Percentiles rank a stretch among this genome's conserved stretches.
Conservation (phyloP, 2,329 filamentous ascomycete genomes). For the Diaporthe aspalathi region DNA sequence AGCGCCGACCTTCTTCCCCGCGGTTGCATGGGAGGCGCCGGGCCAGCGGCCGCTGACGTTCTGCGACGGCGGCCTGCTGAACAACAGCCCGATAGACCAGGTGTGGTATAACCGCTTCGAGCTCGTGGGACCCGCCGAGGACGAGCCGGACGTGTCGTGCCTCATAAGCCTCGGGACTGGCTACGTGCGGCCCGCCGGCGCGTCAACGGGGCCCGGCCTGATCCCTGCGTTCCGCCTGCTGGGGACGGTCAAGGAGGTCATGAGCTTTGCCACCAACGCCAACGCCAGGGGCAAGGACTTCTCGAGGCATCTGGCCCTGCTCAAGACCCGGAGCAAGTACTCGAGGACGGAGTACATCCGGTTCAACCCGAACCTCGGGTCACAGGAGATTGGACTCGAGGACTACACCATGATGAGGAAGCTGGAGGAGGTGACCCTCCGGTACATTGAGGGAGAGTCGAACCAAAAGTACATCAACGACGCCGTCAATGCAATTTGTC, state of each 20-base stretch:
- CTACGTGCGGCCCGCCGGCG: neutral
- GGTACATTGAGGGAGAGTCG: neutral
- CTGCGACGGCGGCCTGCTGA: slow-evolving; percentile 4
- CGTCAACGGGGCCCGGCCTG: neutral
- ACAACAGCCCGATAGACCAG: slow-evolving; percentile 6
- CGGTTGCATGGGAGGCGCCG: neutral
- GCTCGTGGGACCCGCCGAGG: neutral
- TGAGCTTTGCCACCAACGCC: neutral
- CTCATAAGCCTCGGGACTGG: slow-evolving; percentile 5
- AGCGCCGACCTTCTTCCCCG: neutral
- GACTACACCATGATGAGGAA: neutral
- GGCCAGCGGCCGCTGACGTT: neutral
- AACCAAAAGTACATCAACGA: neutral
- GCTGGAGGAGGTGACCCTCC: neutral
- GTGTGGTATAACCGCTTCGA: neutral
- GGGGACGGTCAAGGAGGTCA: neutral
- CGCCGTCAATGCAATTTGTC: neutral
- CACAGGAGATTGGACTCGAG: neutral
- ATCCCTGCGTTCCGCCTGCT: neutral
- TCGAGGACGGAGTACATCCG: neutral
- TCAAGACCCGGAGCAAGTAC: neutral
- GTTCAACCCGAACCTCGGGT: neutral
- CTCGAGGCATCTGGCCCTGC: neutral
- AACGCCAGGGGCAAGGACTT: slow-evolving; percentile 3
- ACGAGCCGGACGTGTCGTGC: slow-evolving; percentile 15